Evolutionary conservation across 371 early-diverging fungal genomes (phyloP), one percentile per base, ranked within the genome.

Genomic region (Smittium culicis): DNA sequence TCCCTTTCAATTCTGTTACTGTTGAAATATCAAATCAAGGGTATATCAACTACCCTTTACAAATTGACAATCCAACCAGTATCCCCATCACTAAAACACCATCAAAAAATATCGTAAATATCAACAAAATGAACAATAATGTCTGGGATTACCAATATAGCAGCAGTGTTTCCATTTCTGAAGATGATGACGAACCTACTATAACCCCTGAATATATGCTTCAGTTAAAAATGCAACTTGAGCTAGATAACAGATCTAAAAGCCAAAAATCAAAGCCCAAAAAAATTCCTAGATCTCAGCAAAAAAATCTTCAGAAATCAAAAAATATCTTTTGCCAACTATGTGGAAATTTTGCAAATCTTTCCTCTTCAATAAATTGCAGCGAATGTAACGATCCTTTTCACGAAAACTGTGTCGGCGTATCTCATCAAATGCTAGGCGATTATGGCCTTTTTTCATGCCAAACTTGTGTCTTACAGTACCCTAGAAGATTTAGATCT

Each of bases 401-500:
- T 28, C 65, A 64, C 54, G 45, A 32, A 64, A 3, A 64, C 24
- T 64, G 65, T 28, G 54, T 64, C 28, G 35, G 65, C 2, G 65
- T 64, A 3, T 35, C 35, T 17, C 14, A 45, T 24, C 8, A 35
- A 20, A 35, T 35, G 35, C 27, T 64, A 54, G 65, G 65, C 16
- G 35, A 32, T 24, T 24, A 16, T 29, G 65, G 65, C 1, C 67
- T 30, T 28, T 74, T 69, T 66, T 67, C 67, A 8, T 73, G 75
- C 62, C 66, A 64, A 54, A 62, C 68, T 45, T 74, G 74, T 55
- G 32, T 73, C 28, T 55, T 63, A 58, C 71, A 66, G 29, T 68
- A 74, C 56, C 73, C 73, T 2, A 67, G 68, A 35, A 67, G 59
- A 16, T 55, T 59, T 31, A 72, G 74, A 59, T 25, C 61, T n/a